These are phyloP conservation scores for Pythium guiyangense DNA, from an alignment of 352 stramenopile genomes.

Conservation along the genomic window DNA sequence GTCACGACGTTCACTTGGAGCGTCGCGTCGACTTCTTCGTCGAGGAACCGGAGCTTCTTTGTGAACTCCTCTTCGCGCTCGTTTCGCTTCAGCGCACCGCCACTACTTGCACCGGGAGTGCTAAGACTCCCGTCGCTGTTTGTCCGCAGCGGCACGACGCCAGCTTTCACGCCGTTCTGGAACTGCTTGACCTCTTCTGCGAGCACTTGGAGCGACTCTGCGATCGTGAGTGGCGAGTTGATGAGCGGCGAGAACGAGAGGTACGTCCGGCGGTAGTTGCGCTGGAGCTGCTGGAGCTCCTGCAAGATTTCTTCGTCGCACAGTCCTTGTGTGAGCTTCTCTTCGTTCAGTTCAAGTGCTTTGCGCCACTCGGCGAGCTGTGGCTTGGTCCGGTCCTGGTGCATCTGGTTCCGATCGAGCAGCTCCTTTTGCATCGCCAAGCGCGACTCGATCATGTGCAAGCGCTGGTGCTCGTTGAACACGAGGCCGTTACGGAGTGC, in stretches of 20 bases:
- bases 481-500: conserved; percentile 39
- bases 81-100: conserved; percentile 14
- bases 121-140: conserved; percentile 2
- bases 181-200: conserved; percentile 55
- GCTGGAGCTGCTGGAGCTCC: conserved; percentile 59
- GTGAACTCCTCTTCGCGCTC: conserved; percentile 44
- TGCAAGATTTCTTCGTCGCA: conserved; percentile 59
- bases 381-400: conserved; percentile 63
- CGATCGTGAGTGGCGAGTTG: conserved; percentile 51
- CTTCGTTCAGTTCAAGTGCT: conserved; percentile 50
- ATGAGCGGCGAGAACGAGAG: conserved; percentile 55
- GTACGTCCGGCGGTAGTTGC: conserved; percentile 54
- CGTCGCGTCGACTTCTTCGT: conserved; percentile 65
- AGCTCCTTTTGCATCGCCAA: conserved; percentile 68
- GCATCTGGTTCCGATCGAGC: conserved; percentile 58
- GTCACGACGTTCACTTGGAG: conserved; percentile 61
- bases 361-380: conserved; percentile 67
- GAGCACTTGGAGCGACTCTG: conserved; percentile 50
- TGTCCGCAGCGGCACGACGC: conserved; percentile 30
- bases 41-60: conserved; percentile 54
- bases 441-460: conserved; percentile 49
- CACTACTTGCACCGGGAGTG: neutral
- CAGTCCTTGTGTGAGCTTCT: conserved; percentile 46
- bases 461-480: conserved; percentile 51
- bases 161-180: conserved; percentile 41